These are phyloP conservation scores for Acidomyces sp. DNA, from an alignment of 495 filamentous ascomycete species.

Conservation along the genomic window DNA sequence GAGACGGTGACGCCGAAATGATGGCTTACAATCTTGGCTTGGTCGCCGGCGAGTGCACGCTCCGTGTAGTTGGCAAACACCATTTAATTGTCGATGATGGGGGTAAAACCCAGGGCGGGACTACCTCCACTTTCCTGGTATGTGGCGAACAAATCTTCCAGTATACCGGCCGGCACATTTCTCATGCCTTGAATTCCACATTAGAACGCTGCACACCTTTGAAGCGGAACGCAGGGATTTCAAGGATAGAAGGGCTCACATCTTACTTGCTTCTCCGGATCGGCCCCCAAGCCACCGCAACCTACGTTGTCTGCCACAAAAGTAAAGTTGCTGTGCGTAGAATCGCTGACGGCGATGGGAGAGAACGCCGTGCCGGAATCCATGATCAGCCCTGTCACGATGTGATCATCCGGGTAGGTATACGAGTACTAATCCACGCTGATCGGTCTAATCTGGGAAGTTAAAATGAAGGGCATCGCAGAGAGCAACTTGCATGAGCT, in stretches of 20 bases:
- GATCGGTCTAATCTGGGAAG: too few species aligned
- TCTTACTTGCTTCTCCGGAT: too few species aligned
- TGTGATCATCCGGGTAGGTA: slow-evolving; percentile 34
- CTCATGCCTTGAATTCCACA: too few species aligned
- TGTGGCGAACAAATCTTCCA: slow-evolving; percentile 2
- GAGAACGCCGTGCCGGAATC: slow-evolving; percentile 32
- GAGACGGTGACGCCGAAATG: neutral
- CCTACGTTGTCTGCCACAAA: slow-evolving; percentile 25
- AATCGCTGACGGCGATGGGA: slow-evolving; percentile 14
- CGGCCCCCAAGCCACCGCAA: too few species aligned
- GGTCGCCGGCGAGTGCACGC: slow-evolving; percentile 14
- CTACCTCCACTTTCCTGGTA: slow-evolving; percentile 4
- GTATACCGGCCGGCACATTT: slow-evolving; percentile 3
- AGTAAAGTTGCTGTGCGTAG: slow-evolving; percentile 32
- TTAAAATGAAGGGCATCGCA: too few species aligned
- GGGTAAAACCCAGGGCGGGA: slow-evolving; percentile 10
- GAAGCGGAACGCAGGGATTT: too few species aligned
- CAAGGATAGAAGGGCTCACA: too few species aligned
- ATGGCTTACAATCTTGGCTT: slow-evolving; percentile 1
- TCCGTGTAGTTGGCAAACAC: slow-evolving; percentile 20
- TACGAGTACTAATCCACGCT: too few species aligned
- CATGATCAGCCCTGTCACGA: slow-evolving; percentile 35
- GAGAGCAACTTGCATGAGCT: too few species aligned
- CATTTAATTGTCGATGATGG: slow-evolving; percentile 13
- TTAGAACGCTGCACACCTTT: too few species aligned